These are phyloP conservation scores for Phytophthora ohioensis DNA, from an alignment of 352 stramenopile species.

Conservation along the genomic window DNA sequence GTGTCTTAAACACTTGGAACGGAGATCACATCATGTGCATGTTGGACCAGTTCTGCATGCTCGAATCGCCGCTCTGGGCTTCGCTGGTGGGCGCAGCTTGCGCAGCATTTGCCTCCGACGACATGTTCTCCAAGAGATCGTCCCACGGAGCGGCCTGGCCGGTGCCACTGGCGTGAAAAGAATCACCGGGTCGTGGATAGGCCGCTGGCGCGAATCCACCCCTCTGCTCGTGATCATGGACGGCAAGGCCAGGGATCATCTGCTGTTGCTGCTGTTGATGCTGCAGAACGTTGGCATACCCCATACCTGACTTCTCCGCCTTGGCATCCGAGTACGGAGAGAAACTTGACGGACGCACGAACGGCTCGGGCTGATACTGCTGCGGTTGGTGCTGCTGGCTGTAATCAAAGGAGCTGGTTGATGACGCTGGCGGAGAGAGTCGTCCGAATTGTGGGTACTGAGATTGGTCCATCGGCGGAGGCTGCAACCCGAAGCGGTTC, in stretches of 20 bases:
- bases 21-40: slow-evolving; percentile 75
- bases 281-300: slow-evolving; percentile 35
- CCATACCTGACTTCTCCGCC: slow-evolving; percentile 30
- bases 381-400: slow-evolving; percentile 32
- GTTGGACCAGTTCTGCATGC: slow-evolving; percentile 75
- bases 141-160: slow-evolving; percentile 62
- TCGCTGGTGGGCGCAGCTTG: slow-evolving; percentile 21
- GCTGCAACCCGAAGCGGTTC: slow-evolving; percentile 35
- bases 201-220: slow-evolving; percentile 21
- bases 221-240: slow-evolving; percentile 30
- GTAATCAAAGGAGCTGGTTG: slow-evolving; percentile 36
- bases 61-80: slow-evolving; percentile 57
- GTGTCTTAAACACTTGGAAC: slow-evolving; percentile 2
- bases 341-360: slow-evolving; percentile 35
- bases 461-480: slow-evolving; percentile 34
- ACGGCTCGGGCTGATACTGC: slow-evolving; percentile 35
- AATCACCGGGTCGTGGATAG: slow-evolving; percentile 30
- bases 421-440: slow-evolving; percentile 31
- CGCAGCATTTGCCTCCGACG: slow-evolving; percentile 36
- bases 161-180: slow-evolving; percentile 25
- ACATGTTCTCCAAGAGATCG: slow-evolving; percentile 81
- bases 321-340: slow-evolving; percentile 35
- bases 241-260: slow-evolving; percentile 22
- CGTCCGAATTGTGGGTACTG: slow-evolving; percentile 41
- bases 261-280: slow-evolving; percentile 34